phyloP scores from a whole-genome alignment of 2,329 filamentous ascomycete species.

The Fusarium austroafricanum region DNA sequence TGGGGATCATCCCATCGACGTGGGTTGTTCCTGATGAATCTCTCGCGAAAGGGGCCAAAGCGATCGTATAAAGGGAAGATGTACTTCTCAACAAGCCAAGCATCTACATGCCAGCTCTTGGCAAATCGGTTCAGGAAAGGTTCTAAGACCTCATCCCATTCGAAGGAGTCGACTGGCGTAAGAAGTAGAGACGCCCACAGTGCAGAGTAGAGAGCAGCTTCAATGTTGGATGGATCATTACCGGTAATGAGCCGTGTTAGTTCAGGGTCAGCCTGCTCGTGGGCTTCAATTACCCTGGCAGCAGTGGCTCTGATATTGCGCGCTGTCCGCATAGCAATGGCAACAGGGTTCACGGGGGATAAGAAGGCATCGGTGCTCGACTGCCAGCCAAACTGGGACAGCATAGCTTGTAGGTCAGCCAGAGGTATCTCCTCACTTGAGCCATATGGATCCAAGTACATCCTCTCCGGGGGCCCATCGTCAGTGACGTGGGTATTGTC shows the following conservation, averaged over 20 bases:
- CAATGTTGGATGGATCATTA: conserved; percentile 57
- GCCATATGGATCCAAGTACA: conserved; percentile 88
- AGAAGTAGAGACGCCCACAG: conserved; percentile 77
- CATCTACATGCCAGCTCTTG: conserved; percentile 68
- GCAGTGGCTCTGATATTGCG: conserved; percentile 84
- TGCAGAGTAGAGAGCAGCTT: conserved; percentile 75
- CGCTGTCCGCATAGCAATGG: conserved; percentile 77
- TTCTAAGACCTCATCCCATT: conserved; percentile 71
- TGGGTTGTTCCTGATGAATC: conserved; percentile 44
- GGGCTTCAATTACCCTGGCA: conserved; percentile 46
- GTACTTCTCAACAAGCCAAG: conserved; percentile 76
- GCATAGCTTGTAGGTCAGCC: conserved; percentile 66
- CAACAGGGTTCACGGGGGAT: conserved; percentile 69
- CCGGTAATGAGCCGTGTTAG: conserved; percentile 52
- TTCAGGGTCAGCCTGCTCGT: conserved; percentile 44
- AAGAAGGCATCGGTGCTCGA: conserved; percentile 65
- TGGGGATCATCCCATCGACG: conserved; percentile 48
- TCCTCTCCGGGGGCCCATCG: conserved; percentile 58
- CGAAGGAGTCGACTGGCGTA: conserved; percentile 58
- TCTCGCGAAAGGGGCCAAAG: conserved; percentile 50
- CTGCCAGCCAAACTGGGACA: conserved; percentile 63
- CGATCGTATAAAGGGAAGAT: conserved; percentile 69
- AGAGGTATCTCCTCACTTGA: conserved; percentile 74
- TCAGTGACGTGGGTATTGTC: conserved; percentile 59
- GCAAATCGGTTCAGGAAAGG: conserved; percentile 66